Percentiles rank a stretch among this genome's conserved stretches.
Evolutionary conservation across 208 protist species (phyloP).

Genomic region (Wallacemonas sp.): DNA sequence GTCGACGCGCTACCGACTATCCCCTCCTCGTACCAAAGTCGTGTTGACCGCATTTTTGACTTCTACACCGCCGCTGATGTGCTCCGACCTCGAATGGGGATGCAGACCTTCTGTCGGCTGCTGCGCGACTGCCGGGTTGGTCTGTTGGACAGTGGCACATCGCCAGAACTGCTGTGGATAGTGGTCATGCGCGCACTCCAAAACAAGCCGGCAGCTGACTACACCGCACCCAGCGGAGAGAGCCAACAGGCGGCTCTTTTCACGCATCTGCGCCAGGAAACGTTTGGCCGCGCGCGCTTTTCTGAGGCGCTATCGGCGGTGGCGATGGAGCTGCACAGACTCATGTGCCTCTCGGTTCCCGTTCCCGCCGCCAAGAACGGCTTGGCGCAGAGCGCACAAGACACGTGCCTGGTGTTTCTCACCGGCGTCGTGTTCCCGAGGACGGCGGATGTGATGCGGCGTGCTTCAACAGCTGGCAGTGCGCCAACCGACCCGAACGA

Average conservation of each 20-base stretch:
- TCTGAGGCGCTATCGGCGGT: background rate
- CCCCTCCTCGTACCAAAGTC: slow-evolving; percentile 23
- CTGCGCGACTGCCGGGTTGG: slow-evolving; percentile 48
- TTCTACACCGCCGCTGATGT: slow-evolving; percentile 49
- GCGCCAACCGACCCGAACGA: background rate
- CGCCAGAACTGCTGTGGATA: slow-evolving; percentile 72
- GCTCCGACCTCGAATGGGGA: slow-evolving; percentile 49
- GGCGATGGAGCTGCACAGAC: slow-evolving; percentile 7
- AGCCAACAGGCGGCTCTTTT: background rate
- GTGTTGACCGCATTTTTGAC: slow-evolving; percentile 47
- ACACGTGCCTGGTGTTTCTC: slow-evolving; percentile 10
- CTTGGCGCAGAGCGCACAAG: background rate
- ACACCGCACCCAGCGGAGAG: slow-evolving; percentile 2
- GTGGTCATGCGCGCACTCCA: slow-evolving; percentile 42
- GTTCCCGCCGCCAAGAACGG: background rate
- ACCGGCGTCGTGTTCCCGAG: slow-evolving; percentile 11
- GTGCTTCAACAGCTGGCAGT: background rate
- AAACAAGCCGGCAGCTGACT: background rate
- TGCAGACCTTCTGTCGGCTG: slow-evolving; percentile 52
- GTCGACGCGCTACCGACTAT: slow-evolving; percentile 14
- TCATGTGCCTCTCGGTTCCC: background rate
- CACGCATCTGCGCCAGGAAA: slow-evolving; percentile 6
- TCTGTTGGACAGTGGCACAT: slow-evolving; percentile 24
- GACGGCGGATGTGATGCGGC: slow-evolving; percentile 1
- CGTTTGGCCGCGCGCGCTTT: slow-evolving; percentile 39